Evolutionary conservation across 192 early-diverging fungal species (phyloP).

Genomic region (Podila verticillata): DNA sequence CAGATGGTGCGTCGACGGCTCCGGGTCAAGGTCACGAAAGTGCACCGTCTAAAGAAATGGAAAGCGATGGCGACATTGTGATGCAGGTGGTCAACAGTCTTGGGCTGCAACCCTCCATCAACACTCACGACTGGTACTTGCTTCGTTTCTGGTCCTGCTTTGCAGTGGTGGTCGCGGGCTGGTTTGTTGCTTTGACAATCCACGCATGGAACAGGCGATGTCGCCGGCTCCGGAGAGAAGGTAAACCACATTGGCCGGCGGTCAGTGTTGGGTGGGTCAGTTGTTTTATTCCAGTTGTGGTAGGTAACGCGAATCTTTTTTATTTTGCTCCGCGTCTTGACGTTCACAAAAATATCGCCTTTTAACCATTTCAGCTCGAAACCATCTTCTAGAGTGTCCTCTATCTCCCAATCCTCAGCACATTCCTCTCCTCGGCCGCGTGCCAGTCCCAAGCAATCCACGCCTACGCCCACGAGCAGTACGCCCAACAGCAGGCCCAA

Average conservation of each 20-base stretch:
- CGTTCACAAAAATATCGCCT: neutral
- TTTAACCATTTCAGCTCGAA: neutral
- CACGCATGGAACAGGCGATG: constrained; percentile 55
- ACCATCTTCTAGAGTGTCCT: constrained; percentile 43
- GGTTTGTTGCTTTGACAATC: constrained; percentile 51
- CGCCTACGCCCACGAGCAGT: constrained; percentile 25
- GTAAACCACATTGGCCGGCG: constrained; percentile 28
- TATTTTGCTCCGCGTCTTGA: neutral
- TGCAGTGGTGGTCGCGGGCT: constrained; percentile 36
- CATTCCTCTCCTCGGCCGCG: constrained; percentile 40
- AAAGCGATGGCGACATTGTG: constrained; percentile 33
- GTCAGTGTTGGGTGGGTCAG: constrained; percentile 59
- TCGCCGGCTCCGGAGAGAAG: constrained; percentile 34
- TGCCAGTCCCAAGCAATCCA: constrained; percentile 46
- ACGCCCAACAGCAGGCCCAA: constrained; percentile 15
- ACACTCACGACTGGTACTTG: constrained; percentile 62
- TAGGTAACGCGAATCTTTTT: constrained; percentile 1
- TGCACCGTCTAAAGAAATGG: neutral
- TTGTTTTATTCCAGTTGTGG: constrained; percentile 59
- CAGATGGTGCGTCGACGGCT: neutral
- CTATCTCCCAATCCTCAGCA: constrained; percentile 55
- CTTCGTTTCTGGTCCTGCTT: constrained; percentile 60
- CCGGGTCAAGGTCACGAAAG: neutral
- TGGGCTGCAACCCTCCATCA: constrained; percentile 60
- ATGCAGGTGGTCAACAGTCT: constrained; percentile 47